Conservation (phyloP, 2,329 filamentous ascomycete genomes). For the Hymenoscyphus infarciens region DNA sequence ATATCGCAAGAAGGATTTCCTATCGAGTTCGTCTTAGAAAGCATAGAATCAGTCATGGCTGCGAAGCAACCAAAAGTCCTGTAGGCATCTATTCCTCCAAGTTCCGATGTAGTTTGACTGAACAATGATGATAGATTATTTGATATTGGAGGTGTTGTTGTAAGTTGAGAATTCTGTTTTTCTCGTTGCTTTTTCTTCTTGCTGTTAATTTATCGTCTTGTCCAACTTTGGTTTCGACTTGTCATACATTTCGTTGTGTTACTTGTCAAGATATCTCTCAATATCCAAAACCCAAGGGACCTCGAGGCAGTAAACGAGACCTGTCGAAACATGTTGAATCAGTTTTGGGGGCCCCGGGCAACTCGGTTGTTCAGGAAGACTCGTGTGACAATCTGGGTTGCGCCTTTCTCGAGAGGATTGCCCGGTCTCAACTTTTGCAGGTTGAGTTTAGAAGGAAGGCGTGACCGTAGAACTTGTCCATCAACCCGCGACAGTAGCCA, state of each 20-base stretch:
- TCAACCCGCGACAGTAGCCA: too few relatives aligned
- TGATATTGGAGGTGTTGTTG: slow-evolving; percentile 95
- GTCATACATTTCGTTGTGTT: neutral
- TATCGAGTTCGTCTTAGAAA: slow-evolving; percentile 31
- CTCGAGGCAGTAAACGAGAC: too few relatives aligned
- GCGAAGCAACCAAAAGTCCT: slow-evolving; percentile 64
- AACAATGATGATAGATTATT: slow-evolving; percentile 53
- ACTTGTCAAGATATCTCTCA: neutral
- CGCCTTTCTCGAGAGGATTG: too few relatives aligned
- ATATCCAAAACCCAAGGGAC: too few relatives aligned
- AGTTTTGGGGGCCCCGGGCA: too few relatives aligned
- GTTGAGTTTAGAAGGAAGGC: too few relatives aligned
- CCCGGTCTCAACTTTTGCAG: too few relatives aligned
- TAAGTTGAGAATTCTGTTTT: slow-evolving; percentile 51
- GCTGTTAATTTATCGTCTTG: neutral
- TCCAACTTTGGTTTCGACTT: neutral
- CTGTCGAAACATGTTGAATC: too few relatives aligned
- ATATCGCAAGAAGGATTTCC: slow-evolving; percentile 34
- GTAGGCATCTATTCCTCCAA: slow-evolving; percentile 12
- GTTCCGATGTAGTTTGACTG: slow-evolving; percentile 17
- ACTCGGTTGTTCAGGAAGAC: too few relatives aligned
- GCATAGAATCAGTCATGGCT: slow-evolving; percentile 38
- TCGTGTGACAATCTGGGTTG: too few relatives aligned
- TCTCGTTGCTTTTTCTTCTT: neutral
- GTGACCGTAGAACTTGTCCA: too few relatives aligned